Base-by-base conservation (phyloP, 345 rosid genomes). In the Ceriops zippeliana region DNA sequence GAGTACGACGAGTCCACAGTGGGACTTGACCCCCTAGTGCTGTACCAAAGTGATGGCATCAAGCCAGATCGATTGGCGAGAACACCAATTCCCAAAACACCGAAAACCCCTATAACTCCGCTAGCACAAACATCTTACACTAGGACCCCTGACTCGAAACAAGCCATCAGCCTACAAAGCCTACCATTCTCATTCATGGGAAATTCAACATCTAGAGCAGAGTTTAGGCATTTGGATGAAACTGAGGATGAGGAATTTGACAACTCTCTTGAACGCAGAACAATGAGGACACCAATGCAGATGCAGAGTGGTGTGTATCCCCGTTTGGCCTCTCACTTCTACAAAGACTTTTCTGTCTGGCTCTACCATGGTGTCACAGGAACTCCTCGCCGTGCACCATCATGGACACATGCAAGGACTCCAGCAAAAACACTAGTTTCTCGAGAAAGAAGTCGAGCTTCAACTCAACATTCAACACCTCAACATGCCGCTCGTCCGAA, bases 291-390 rank as follows among this genome's bases (percentile, higher is more conserved):
- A 11, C 28, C 58, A 54, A 54, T 54, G 58, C 24, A 54, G 28
- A 20, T 54, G 30, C 58, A 26, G 27, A 84, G 85, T 62, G 77
- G 75, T 13, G 71, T 17, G 5, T 74, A 84, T 54, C 88, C 82
- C 2, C 80, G 83, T 17, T 73, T 86, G 67, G 93, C 90, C 54
- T 84, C 93, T 58, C 86, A 86, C 0, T 86, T 88, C 77, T 83
- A 88, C 79, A 86, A 81, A 68, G 90, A 88, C 13, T 88, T 88
- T 69, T 77, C 85, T 1, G 84, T 76, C 38, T 88, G 93, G 93
- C 21, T 86, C 65, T 86, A 84, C 78, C 73, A 78, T 62, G 85
- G 90, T 32, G 83, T 86, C 4, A 78, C 69, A 30, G 76, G 86
- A 51, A 80, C 89, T 21, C 86, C 93, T 46, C 83, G 52, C 20